Base-by-base conservation (phyloP, 2,329 filamentous ascomycete species). In the Diaporthe vaccinii region DNA sequence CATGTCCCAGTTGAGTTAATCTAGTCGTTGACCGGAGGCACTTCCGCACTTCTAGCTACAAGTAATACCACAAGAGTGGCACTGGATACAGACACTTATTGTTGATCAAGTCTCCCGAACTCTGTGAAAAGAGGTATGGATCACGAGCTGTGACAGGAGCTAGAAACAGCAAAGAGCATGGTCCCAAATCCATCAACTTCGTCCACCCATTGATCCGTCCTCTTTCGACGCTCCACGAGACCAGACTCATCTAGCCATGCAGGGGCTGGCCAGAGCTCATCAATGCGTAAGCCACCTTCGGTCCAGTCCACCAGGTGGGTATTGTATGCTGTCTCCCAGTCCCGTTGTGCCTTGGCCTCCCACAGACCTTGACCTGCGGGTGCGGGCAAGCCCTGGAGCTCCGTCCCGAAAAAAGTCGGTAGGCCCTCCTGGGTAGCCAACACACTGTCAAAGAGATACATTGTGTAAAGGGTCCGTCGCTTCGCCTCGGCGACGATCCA, bases 401-500 rank as follows among this genome's bases (percentile, higher is more conserved):
- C 89, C 0, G 83, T 85, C 0, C 86, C 88, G 0, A 90, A 79
- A 67, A 87, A 90, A 0, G 85, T 87, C 0, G 87, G 85, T 0
- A 88, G 77, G 0, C 83, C 82, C 7, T 88, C 83, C 12, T 85
- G 81, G 0, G 84, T 79, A 1, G 85, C 84, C 9, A 90, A 84
- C 12, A 53, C 22, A 4, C 34, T 53, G 46, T 89, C 88, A 58
- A 91, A 86, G 4, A 91, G 80, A 73, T 90, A 91, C 84, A 90
- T 87, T 0, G 84, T 83, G 74, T 85, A 89, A 0, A 91, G 75
- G 0, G 87, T 86, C 5, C 90, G 84, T 3, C 89, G 83, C 76
- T 90, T 91, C 0, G 89, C 84, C 58, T 89, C 87, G 0, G 86
- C 86, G 0, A 89, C 79, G 6, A 90, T 85, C 89, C 89, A 91